A percentile compares a stretch with the other conserved stretches of the same genome.
Evolutionary conservation across 2,329 filamentous ascomycete species (phyloP).

Genomic region (Nemania abortiva): DNA sequence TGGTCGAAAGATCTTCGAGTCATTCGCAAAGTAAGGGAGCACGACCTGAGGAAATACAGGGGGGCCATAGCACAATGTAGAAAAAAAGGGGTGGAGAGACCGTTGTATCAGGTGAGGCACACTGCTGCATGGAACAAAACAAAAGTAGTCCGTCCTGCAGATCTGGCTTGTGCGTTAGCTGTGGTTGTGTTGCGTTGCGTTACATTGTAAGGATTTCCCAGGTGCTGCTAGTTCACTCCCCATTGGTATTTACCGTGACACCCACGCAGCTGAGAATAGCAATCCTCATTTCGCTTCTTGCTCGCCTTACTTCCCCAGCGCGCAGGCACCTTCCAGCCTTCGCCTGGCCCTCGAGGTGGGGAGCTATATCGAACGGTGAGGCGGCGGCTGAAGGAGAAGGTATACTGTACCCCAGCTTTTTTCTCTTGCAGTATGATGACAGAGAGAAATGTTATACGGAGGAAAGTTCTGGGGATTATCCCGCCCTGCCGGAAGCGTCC

Average conservation of each 20-base stretch:
- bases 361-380: slow-evolving; percentile 23
- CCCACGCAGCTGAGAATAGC: slow-evolving; percentile 27
- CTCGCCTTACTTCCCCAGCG: slow-evolving; percentile 29
- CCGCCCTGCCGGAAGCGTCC: not conserved
- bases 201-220: slow-evolving; percentile 22
- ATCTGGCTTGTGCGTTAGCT: slow-evolving; percentile 25
- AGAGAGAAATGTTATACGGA: slow-evolving; percentile 31
- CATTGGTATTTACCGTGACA: slow-evolving; percentile 13
- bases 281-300: slow-evolving; percentile 36
- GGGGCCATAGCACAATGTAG: slow-evolving; percentile 6
- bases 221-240: slow-evolving; percentile 10
- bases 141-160: slow-evolving; percentile 24
- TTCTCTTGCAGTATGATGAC: not conserved
- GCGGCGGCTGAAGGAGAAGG: slow-evolving; percentile 22
- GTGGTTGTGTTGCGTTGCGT: slow-evolving; percentile 9
- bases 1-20: not conserved
- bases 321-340: slow-evolving; percentile 15
- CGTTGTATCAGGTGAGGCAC: slow-evolving; percentile 37
- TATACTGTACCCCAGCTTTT: slow-evolving; percentile 26
- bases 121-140: slow-evolving; percentile 31
- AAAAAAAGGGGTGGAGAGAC: not conserved
- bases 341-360: slow-evolving; percentile 2
- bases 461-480: slow-evolving; percentile 33
- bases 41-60: slow-evolving; percentile 16
- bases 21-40: slow-evolving; percentile 1